phyloP scores from a whole-genome alignment of 176 grass and related monocot genomes.

The Triticum turgidum region DNA sequence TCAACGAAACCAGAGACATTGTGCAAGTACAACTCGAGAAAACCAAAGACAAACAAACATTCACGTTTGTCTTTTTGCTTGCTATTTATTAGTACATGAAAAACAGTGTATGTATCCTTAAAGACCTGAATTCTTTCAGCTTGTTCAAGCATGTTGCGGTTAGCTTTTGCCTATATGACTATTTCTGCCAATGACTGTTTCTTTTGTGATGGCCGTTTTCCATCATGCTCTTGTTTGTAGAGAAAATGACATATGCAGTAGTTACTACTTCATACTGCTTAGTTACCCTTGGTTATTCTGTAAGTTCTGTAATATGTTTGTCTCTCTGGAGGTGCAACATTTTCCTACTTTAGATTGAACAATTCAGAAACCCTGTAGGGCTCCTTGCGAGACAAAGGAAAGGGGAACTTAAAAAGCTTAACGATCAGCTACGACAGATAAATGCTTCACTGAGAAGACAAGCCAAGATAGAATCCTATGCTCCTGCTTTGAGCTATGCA shows the following conservation, averaged over 20 bases:
- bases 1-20: background rate
- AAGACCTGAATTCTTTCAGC: background rate
- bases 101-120: background rate
- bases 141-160: background rate
- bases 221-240: background rate
- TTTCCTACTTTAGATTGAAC: conserved; percentile 23
- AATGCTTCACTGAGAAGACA: conserved; percentile 94
- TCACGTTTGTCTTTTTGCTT: background rate
- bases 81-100: background rate
- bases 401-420: conserved; percentile 78
- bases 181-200: background rate
- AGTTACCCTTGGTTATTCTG: background rate
- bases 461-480: conserved; percentile 98
- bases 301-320: background rate
- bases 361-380: conserved; percentile 47
- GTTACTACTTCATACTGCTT: background rate
- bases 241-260: background rate
- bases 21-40: background rate
- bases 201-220: background rate
- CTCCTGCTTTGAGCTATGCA: conserved; percentile 90
- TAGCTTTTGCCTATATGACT: background rate
- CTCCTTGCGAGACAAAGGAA: conserved; percentile 90
- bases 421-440: conserved; percentile 93
- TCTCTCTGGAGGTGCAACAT: background rate
- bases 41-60: background rate